A percentile compares a stretch with the other conserved stretches of the same genome.
Evolutionary conservation across 805 yeast species (phyloP).

Genomic region (Candida andamanensis): DNA sequence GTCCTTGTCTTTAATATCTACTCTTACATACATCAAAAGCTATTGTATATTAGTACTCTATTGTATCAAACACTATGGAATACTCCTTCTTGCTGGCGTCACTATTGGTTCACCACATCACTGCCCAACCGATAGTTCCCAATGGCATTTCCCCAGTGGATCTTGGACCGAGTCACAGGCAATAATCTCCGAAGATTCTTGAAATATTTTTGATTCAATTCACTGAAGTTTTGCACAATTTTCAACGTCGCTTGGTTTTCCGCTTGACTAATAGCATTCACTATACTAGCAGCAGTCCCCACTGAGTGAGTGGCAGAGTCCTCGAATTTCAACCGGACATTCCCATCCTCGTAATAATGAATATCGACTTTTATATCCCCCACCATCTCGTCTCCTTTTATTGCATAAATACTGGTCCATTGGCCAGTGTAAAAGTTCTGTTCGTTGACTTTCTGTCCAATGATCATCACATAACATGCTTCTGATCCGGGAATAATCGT

Average conservation of each 20-base stretch:
- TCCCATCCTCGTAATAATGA: conserved; percentile 95
- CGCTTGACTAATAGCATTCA: conserved; percentile 45
- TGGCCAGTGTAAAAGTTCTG: conserved; percentile 84
- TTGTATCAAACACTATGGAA: too few species aligned
- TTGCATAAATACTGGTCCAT: conserved; percentile 69
- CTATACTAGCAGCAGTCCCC: conserved; percentile 23
- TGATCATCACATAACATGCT: conserved; percentile 47
- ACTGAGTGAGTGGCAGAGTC: conserved; percentile 25
- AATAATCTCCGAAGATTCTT: conserved; percentile 83
- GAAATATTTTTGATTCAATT: conserved; percentile 75
- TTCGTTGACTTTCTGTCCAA: conserved; percentile 69
- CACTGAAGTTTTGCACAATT: conserved; percentile 58
- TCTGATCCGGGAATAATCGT: conserved; percentile 34
- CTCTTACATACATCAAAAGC: too few species aligned
- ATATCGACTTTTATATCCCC: conserved; percentile 68
- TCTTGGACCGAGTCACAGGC: conserved; percentile 86
- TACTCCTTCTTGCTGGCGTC: neutral
- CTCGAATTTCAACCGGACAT: conserved; percentile 64
- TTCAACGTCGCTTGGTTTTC: conserved; percentile 60
- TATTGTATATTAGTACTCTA: too few species aligned
- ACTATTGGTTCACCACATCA: conserved; percentile 49
- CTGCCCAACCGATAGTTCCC: conserved; percentile 85
- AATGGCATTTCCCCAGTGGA: conserved; percentile 93
- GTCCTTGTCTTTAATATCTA: too few species aligned
- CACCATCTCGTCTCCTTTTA: conserved; percentile 31